Conservation (phyloP, 2,329 filamentous ascomycete species). For the Pestalotiopsis sp. region DNA sequence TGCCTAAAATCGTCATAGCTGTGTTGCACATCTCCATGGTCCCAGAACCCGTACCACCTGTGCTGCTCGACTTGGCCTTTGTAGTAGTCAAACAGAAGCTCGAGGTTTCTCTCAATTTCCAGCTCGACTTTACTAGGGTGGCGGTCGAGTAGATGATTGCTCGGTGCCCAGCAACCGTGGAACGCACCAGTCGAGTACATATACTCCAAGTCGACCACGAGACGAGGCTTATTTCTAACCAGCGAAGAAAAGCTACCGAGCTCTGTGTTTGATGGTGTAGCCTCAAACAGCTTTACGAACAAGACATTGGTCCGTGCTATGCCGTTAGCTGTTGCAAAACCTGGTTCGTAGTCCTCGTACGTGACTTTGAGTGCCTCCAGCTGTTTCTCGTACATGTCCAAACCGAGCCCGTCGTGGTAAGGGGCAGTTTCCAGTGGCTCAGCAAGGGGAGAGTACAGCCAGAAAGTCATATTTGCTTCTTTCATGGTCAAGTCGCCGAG, state of each 20-base stretch:
- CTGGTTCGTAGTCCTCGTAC: background rate
- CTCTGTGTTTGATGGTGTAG: background rate
- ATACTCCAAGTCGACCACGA: background rate
- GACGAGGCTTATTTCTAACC: background rate
- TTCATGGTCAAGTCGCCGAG: background rate
- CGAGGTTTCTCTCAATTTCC: slow-evolving; percentile 52
- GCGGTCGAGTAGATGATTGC: slow-evolving; percentile 9
- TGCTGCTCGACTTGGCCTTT: slow-evolving; percentile 55
- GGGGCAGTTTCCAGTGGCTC: background rate
- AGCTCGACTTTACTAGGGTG: slow-evolving; percentile 28
- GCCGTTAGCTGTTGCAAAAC: background rate
- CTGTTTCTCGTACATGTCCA: background rate
- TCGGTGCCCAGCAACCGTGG: background rate
- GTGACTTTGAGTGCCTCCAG: background rate
- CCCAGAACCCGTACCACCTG: slow-evolving; percentile 65
- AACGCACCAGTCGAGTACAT: background rate
- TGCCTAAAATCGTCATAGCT: slow-evolving; percentile 62
- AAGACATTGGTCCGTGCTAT: background rate
- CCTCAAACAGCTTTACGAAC: background rate
- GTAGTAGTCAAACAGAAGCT: slow-evolving; percentile 60
- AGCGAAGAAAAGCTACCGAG: background rate
- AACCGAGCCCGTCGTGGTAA: background rate
- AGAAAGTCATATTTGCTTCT: background rate
- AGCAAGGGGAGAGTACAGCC: background rate
- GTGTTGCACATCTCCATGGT: slow-evolving; percentile 65